These are phyloP conservation scores for Suillus brevipes DNA, from an alignment of 768 basidiomycete genomes.

Conservation along the genomic window DNA sequence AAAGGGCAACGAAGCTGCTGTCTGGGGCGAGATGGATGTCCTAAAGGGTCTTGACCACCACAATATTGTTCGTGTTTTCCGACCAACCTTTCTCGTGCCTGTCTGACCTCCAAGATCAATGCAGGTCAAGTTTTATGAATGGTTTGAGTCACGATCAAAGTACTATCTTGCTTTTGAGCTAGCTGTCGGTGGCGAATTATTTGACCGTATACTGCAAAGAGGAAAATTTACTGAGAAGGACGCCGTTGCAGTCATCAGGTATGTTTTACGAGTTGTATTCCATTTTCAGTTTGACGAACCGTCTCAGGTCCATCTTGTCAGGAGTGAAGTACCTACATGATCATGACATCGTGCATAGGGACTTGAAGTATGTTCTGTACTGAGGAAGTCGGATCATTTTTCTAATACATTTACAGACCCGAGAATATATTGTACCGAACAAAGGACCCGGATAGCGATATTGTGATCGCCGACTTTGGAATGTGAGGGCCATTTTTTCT, in stretches of 20 bases:
- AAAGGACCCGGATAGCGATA: conserved; percentile 69
- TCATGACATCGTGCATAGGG: conserved; percentile 93
- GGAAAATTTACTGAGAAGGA: conserved; percentile 96
- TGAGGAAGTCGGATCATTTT: background rate
- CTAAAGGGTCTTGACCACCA: conserved; percentile 87
- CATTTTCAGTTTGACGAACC: background rate
- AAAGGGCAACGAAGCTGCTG: conserved; percentile 83
- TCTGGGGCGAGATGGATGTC: conserved; percentile 94
- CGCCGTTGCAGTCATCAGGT: conserved; percentile 77
- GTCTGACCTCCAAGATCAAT: background rate
- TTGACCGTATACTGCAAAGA: conserved; percentile 78
- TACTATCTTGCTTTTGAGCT: conserved; percentile 97
- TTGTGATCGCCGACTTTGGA: conserved; percentile 97
- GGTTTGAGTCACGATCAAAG: conserved; percentile 92
- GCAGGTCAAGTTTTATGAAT: conserved; percentile 94
- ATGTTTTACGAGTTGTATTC: conserved; percentile 24
- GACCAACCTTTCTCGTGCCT: background rate
- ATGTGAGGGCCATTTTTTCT: conserved; percentile 55
- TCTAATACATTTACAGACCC: conserved; percentile 49
- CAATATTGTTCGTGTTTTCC: conserved; percentile 69
- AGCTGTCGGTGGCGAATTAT: conserved; percentile 91
- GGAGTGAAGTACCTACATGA: conserved; percentile 90
- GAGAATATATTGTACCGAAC: conserved; percentile 96
- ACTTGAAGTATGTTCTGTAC: conserved; percentile 69
- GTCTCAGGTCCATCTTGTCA: conserved; percentile 68